A percentile compares a stretch with the other conserved stretches of the same genome.
Conservation (phyloP, 371 early-diverging fungal species). For the Circinella minor region DNA sequence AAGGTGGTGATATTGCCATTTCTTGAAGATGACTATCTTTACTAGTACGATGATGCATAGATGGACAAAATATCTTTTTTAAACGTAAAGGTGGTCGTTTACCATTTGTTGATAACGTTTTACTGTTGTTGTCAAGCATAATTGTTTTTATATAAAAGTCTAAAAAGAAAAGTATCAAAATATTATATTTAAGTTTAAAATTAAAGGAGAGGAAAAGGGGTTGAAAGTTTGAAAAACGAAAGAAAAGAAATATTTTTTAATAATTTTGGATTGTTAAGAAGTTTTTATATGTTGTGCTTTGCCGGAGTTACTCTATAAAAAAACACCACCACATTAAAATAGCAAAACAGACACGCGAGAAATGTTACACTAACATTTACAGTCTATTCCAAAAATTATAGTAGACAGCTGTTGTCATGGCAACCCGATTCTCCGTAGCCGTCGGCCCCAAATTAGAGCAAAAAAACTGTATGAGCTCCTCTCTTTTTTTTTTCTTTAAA, state of each 20-base stretch:
- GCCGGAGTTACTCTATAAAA: conserved; percentile 1
- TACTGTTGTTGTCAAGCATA: conserved; percentile 20
- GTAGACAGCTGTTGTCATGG: conserved; percentile 1
- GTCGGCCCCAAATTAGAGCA: no score
- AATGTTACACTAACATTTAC: conserved; percentile 7
- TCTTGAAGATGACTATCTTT: conserved; percentile 5
- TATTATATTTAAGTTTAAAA: neutral
- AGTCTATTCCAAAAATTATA: neutral
- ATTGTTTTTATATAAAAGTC: neutral
- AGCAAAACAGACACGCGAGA: conserved; percentile 17
- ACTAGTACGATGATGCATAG: conserved; percentile 11
- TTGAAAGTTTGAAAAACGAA: conserved; percentile 2
- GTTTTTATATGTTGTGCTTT: neutral
- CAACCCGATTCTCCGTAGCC: neutral
- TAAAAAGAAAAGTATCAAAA: neutral
- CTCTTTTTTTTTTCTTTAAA: no score
- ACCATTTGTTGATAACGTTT: neutral
- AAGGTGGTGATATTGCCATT: conserved; percentile 22
- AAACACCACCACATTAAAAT: conserved; percentile 9
- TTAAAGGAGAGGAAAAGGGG: neutral
- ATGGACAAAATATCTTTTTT: conserved; percentile 21
- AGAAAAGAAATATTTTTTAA: neutral
- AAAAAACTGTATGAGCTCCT: no score
- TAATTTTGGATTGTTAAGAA: neutral
- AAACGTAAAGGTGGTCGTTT: conserved; percentile 18